Base-by-base conservation (phyloP, 2,329 filamentous ascomycete genomes). In the Beauveria bassiana region DNA sequence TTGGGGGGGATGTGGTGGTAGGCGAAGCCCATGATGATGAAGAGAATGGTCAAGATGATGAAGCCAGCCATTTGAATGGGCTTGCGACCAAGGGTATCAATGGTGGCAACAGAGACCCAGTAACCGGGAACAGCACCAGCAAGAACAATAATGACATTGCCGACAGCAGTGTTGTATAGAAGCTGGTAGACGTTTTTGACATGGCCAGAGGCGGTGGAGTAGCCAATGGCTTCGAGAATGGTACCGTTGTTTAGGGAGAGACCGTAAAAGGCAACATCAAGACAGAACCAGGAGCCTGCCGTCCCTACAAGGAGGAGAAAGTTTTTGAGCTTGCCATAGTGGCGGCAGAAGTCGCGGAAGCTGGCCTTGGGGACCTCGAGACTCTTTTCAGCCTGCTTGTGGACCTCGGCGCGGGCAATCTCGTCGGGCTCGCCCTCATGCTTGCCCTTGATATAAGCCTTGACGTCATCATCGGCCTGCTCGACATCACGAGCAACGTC, bases 121-220 rank as follows among this genome's bases (percentile, higher is more conserved):
- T 93, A 93, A 16, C 90, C 90, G 0, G 90, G 90, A 16, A 93
- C 89, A 53, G 90, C 87, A 62, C 89, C 90, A 4, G 90, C 89
- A 63, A 89, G 85, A 66, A 92, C 86, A 56, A 93, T 81, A 66
- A 93, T 90, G 67, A 93, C 76, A 76, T 93, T 92, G 10, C 90
- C 90, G 22, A 91, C 81, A 55, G 89, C 88, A 8, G 86, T 90
- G 74, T 89, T 90, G 78, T 86, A 86, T 64, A 91, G 80, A 70
- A 79, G 81, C 66, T 90, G 73, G 75, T 92, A 92, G 34, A 89
- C 83, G 65, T 81, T 84, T 60, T 69, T 70, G 45, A 74, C 73
- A 65, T 69, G 65, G 61, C 70, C 70, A 60, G 72, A 69, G n/a
- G 85, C 85, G 62, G 73, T 70, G 22, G 85, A 85, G 75, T 86